Percentiles rank a stretch among this genome's conserved stretches.
Evolutionary conservation across 2,329 filamentous ascomycete species (phyloP).

Genomic region (Colletotrichum somersetense): DNA sequence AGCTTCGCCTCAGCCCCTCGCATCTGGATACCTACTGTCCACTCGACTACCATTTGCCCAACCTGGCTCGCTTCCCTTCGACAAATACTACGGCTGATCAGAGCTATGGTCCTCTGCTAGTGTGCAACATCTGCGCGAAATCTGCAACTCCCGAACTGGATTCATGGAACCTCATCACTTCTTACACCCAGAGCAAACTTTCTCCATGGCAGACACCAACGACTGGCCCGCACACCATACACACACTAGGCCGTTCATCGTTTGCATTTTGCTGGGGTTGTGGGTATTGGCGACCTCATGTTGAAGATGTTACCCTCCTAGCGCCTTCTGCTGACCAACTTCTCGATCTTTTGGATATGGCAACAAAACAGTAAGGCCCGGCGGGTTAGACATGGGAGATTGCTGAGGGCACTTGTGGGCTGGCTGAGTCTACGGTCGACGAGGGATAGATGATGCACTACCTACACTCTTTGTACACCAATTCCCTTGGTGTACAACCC

Average conservation of each 20-base stretch:
- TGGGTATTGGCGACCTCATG: slow-evolving; percentile 30
- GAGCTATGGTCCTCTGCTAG: slow-evolving; percentile 6
- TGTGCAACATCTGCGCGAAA: background rate
- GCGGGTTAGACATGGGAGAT: slow-evolving; percentile 6
- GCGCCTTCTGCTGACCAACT: slow-evolving; percentile 17
- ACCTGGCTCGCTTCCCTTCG: background rate
- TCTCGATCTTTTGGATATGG: slow-evolving; percentile 16
- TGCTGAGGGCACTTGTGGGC: slow-evolving; percentile 7
- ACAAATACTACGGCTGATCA: slow-evolving; percentile 17
- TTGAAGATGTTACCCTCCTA: slow-evolving; percentile 7
- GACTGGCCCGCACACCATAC: background rate
- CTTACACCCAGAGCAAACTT: slow-evolving; percentile 13
- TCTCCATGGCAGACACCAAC: slow-evolving; percentile 1
- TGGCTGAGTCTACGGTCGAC: background rate
- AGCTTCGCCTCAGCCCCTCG: slow-evolving; percentile 11
- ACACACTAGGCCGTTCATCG: background rate
- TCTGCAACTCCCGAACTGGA: slow-evolving; percentile 9
- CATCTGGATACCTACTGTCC: background rate
- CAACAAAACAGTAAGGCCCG: slow-evolving; percentile 10
- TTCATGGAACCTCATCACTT: slow-evolving; percentile 17
- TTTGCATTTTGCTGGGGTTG: slow-evolving; percentile 24
- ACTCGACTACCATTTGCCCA: slow-evolving; percentile 1
- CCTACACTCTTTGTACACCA: background rate
- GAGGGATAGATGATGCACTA: background rate
- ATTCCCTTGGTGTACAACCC: slow-evolving; percentile 4